Percentiles rank a stretch among this genome's conserved stretches.
phyloP scores from a whole-genome alignment of 2,329 filamentous ascomycete genomes.

The Ciborinia camelliae region DNA sequence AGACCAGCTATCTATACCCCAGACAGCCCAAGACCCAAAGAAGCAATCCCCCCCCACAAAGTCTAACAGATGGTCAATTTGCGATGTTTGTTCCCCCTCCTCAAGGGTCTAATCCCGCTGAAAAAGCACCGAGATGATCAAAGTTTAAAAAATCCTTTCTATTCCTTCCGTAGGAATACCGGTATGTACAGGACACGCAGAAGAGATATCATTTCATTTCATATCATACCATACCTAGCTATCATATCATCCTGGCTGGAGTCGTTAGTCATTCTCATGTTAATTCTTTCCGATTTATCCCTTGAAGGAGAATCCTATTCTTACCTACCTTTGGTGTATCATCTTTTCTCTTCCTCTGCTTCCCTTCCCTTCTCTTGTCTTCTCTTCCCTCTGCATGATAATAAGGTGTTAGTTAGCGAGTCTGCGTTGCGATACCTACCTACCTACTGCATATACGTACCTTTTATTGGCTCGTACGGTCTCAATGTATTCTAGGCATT shows the following conservation, averaged over 20 bases:
- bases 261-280: not conserved
- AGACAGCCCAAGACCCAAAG: not conserved
- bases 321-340: not conserved
- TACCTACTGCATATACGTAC: slow-evolving; percentile 1
- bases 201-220: not conserved
- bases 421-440: not conserved
- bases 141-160: not conserved
- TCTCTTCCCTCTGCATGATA: not conserved
- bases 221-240: too few species aligned
- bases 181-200: not conserved
- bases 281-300: not conserved
- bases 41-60: slow-evolving; percentile 7
- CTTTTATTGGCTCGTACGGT: not conserved
- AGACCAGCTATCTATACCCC: slow-evolving; percentile 8
- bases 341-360: not conserved
- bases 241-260: not conserved
- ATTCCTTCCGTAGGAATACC: too few species aligned
- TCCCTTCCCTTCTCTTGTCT: not conserved
- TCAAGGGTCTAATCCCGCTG: not conserved
- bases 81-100: not conserved
- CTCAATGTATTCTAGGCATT: not conserved
- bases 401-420: not conserved
- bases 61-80: not conserved
- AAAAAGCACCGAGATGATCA: not conserved
- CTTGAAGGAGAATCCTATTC: not conserved